A percentile compares a stretch with the other conserved stretches of the same genome.
Evolutionary conservation across 2,329 filamentous ascomycete genomes (phyloP).

Genomic region (Verticillium alfalfae): DNA sequence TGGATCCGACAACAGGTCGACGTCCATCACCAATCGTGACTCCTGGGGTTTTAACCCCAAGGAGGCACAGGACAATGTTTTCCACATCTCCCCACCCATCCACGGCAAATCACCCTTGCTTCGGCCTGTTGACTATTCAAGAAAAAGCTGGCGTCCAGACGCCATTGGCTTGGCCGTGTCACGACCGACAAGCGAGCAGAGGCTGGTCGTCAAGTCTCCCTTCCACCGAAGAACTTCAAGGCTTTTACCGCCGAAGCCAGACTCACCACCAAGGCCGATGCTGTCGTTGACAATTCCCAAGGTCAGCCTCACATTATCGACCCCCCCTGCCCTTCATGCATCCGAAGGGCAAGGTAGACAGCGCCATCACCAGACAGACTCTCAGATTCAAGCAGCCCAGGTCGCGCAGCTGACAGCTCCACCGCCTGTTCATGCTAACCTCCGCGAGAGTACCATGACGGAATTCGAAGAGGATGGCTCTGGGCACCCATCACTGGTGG

Average conservation of each 20-base stretch:
- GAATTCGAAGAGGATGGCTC: slow-evolving; percentile 48
- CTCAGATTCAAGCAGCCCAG: slow-evolving; percentile 7
- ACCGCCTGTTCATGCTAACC: slow-evolving; percentile 9
- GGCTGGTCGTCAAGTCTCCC: neutral
- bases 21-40: neutral
- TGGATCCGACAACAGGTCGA: neutral
- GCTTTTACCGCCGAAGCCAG: slow-evolving; percentile 34
- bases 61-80: slow-evolving; percentile 12
- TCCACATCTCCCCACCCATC: slow-evolving; percentile 37
- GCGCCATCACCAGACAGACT: slow-evolving; percentile 3
- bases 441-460: slow-evolving; percentile 39
- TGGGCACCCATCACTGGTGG: slow-evolving; percentile 14
- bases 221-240: slow-evolving; percentile 29
- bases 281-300: slow-evolving; percentile 33
- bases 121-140: slow-evolving; percentile 7
- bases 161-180: slow-evolving; percentile 42
- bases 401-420: slow-evolving; percentile 10
- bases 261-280: slow-evolving; percentile 29
- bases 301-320: slow-evolving; percentile 3
- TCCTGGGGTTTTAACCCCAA: neutral
- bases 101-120: slow-evolving; percentile 17
- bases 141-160: slow-evolving; percentile 24
- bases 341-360: slow-evolving; percentile 3
- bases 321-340: slow-evolving; percentile 1
- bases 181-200: slow-evolving; percentile 16